These are phyloP conservation scores for Starmerella ratchasimensis DNA, from an alignment of 805 yeast genomes.

Conservation along the genomic window DNA sequence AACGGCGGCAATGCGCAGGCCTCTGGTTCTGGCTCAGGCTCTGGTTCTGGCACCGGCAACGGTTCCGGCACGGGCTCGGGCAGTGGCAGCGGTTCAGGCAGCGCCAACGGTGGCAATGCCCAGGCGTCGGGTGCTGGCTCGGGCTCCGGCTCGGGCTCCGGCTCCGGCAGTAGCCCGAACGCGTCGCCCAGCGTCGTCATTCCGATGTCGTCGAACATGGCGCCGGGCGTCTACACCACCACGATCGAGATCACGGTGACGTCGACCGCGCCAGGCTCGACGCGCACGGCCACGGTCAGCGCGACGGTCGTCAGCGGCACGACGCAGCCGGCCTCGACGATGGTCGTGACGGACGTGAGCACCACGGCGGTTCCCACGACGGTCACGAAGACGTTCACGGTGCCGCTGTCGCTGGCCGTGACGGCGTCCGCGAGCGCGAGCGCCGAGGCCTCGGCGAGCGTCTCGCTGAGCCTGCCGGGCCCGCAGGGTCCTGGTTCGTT, in stretches of 20 bases:
- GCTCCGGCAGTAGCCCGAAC: background rate
- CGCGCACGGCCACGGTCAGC: slow-evolving; percentile 1
- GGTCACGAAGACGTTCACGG: slow-evolving; percentile 3
- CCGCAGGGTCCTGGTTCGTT: slow-evolving; percentile 4
- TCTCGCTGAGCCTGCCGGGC: background rate
- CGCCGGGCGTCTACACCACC: slow-evolving; percentile 4
- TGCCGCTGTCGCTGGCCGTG: background rate
- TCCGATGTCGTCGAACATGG: background rate
- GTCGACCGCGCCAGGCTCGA: slow-evolving; percentile 2
- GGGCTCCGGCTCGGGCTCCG: background rate
- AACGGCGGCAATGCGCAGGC: background rate
- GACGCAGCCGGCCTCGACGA: slow-evolving; percentile 17
- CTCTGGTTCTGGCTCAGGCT: slow-evolving; percentile 1
- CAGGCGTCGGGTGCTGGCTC: background rate
- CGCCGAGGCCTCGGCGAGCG: too few relatives aligned
- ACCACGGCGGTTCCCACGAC: slow-evolving; percentile 11
- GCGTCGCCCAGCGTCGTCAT: background rate
- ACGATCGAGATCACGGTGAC: slow-evolving; percentile 1
- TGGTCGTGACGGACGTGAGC: slow-evolving; percentile 4
- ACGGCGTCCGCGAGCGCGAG: slow-evolving; percentile 3
- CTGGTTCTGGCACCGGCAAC: background rate
- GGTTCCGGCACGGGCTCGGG: background rate
- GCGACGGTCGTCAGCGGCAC: slow-evolving; percentile 8
- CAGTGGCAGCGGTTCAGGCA: background rate
- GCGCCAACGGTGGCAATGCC: background rate